Conservation (phyloP, 2,329 filamentous ascomycete genomes). For the Arthrobotrys pseudoclavata region DNA sequence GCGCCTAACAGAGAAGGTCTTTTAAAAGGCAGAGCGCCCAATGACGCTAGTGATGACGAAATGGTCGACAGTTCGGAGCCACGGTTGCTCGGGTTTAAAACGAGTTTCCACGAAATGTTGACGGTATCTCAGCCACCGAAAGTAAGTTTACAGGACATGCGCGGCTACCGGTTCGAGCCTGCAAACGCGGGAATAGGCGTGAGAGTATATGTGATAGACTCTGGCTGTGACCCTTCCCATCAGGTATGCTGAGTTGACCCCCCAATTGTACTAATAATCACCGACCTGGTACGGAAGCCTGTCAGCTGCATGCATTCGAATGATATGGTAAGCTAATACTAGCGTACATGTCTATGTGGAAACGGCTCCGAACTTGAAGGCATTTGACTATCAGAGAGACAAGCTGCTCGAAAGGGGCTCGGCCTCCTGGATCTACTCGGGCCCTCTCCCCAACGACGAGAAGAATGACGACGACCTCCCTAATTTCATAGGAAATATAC, state of each 20-base stretch:
- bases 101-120: not conserved
- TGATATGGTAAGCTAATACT: too few relatives aligned
- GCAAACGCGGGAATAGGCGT: not conserved
- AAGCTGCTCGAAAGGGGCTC: not conserved
- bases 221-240: not conserved
- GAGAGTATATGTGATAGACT: not conserved
- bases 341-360: too few relatives aligned
- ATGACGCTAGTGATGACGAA: not conserved
- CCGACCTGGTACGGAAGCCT: not conserved
- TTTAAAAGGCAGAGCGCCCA: not conserved
- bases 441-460: not conserved
- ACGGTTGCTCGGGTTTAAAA: not conserved
- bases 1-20: too few relatives aligned
- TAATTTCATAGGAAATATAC: slow-evolving; percentile 5
- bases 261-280: too few relatives aligned
- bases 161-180: not conserved
- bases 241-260: not conserved
- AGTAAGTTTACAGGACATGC: not conserved
- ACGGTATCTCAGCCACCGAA: not conserved
- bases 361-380: not conserved
- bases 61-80: not conserved
- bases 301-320: too few relatives aligned
- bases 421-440: slow-evolving; percentile 1
- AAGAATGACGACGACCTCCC: not conserved
- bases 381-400: not conserved